Conservation (phyloP, 352 stramenopile species). For the Phytophthora megakarya region DNA sequence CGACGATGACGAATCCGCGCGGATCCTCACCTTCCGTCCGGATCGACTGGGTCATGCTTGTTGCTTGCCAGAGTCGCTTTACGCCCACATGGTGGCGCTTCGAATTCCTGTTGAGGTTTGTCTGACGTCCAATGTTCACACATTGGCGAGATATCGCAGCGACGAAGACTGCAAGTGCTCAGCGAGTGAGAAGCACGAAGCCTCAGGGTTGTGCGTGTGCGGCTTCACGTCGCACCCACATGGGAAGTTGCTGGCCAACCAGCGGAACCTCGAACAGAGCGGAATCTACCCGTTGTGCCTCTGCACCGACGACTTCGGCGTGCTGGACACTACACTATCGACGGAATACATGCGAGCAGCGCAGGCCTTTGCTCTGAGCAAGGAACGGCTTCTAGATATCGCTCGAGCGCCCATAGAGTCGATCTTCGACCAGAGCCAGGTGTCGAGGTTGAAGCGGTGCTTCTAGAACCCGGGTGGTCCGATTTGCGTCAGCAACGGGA, state of each 20-base stretch:
- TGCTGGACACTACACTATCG: conserved; percentile 91
- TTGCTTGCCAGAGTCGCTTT: conserved; percentile 74
- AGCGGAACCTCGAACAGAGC: conserved; percentile 31
- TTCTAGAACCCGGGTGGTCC: conserved; percentile 23
- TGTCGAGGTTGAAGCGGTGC: conserved; percentile 27
- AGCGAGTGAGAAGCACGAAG: conserved; percentile 37
- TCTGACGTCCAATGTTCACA: conserved; percentile 95
- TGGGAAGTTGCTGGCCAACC: conserved; percentile 51
- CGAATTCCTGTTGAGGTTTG: conserved; percentile 93
- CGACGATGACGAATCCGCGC: conserved; percentile 75
- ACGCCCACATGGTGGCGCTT: conserved; percentile 63
- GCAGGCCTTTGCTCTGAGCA: conserved; percentile 71
- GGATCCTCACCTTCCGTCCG: conserved; percentile 89
- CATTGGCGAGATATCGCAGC: conserved; percentile 78
- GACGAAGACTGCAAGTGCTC: conserved; percentile 39
- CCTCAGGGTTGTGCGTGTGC: conserved; percentile 56
- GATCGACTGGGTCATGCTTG: conserved; percentile 93
- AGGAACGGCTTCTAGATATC: conserved; percentile 48
- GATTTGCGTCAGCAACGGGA: conserved; percentile 13
- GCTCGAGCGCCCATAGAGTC: conserved; percentile 48
- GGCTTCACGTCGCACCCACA: conserved; percentile 87
- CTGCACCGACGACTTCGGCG: conserved; percentile 93
- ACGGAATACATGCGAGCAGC: conserved; percentile 87
- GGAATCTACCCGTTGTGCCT: conserved; percentile 84
- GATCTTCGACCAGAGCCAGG: conserved; percentile 64